Conservation (phyloP, 495 filamentous ascomycete genomes). For the Astrothelium macrocarpum region DNA sequence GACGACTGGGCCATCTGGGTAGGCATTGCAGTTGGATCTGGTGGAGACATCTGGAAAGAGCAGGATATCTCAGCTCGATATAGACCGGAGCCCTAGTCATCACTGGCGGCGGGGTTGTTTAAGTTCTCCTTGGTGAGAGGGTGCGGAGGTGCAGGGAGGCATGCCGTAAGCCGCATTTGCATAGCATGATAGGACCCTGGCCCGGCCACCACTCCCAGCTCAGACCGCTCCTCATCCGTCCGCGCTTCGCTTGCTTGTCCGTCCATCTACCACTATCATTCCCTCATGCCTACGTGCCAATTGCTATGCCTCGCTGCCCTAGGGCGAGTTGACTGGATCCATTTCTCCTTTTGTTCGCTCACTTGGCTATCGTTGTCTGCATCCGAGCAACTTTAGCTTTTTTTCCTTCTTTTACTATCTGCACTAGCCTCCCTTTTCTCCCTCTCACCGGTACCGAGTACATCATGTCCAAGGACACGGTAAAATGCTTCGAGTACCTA, state of each 20-base stretch:
- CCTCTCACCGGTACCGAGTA: neutral
- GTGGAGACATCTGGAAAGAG: neutral
- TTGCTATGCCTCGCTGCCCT: neutral
- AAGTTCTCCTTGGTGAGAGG: neutral
- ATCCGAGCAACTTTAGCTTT: neutral
- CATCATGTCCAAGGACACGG: conserved; percentile 1
- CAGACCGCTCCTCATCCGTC: conserved; percentile 1
- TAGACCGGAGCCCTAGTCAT: neutral
- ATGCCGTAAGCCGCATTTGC: neutral
- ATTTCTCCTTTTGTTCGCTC: neutral
- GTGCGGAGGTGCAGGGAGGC: neutral
- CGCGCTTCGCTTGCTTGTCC: neutral
- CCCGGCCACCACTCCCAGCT: neutral
- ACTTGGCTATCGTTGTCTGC: neutral
- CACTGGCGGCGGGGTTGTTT: neutral
- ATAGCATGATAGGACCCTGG: neutral
- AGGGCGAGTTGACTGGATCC: neutral
- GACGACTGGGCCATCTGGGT: no score
- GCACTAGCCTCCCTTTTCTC: neutral
- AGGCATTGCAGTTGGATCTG: no score
- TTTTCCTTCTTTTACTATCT: neutral
- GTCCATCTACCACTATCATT: neutral
- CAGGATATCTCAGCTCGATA: neutral
- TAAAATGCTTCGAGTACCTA: conserved; percentile 21
- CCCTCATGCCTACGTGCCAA: neutral